These are phyloP conservation scores for Trichoderma guizhouense DNA, from an alignment of 2,329 filamentous ascomycete genomes.

Conservation along the genomic window DNA sequence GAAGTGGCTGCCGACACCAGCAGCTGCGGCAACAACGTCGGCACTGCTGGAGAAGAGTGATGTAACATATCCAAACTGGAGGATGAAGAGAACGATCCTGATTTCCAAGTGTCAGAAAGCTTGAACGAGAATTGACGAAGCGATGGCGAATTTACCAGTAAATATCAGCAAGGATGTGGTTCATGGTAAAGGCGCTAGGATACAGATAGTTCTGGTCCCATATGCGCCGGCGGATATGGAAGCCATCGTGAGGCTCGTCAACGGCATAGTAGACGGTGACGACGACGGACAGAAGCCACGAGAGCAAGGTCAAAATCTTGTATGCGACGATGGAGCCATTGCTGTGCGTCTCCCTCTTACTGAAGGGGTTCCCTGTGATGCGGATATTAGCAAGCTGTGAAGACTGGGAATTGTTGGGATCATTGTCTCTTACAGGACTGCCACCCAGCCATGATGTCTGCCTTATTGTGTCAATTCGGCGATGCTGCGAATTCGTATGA, in stretches of 20 bases:
- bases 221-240: constrained; percentile 59
- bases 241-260: constrained; percentile 60
- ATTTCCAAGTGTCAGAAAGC: background rate
- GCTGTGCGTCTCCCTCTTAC: constrained; percentile 64
- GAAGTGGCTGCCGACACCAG: constrained; percentile 78
- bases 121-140: no score
- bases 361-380: constrained; percentile 70
- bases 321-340: constrained; percentile 63
- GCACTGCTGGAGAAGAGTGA: constrained; percentile 69
- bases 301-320: constrained; percentile 69
- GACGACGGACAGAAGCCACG: constrained; percentile 71
- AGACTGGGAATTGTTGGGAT: no score
- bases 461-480: background rate
- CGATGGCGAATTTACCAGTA: constrained; percentile 60
- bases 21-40: constrained; percentile 63
- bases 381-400: background rate
- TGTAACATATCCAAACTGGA: constrained; percentile 72
- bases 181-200: constrained; percentile 72
- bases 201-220: constrained; percentile 69
- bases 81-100: constrained; percentile 69
- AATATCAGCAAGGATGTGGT: constrained; percentile 59
- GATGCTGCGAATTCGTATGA: background rate
- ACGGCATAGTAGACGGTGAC: constrained; percentile 72
- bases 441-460: constrained; percentile 20
- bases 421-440: constrained; percentile 16